Percentiles rank a stretch among this genome's conserved stretches.
These are phyloP conservation scores for Pythium utonaiense DNA, from an alignment of 352 stramenopile genomes.

Conservation along the genomic window DNA sequence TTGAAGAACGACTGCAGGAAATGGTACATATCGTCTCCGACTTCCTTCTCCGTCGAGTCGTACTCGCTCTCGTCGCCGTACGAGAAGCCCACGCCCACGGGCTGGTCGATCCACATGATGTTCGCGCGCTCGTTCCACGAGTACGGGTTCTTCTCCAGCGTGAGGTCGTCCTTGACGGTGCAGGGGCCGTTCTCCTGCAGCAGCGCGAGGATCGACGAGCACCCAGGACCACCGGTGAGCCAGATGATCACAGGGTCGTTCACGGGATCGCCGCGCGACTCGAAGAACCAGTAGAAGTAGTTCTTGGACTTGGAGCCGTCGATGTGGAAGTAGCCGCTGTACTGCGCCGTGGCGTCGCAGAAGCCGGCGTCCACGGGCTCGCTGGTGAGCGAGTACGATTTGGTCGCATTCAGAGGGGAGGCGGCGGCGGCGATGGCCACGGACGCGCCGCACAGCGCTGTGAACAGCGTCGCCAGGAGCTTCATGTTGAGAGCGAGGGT, in stretches of 20 bases:
- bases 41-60: constrained; percentile 25
- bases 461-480: constrained; percentile 15
- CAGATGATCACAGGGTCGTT: constrained; percentile 51
- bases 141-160: constrained; percentile 34
- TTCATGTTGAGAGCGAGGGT: constrained; percentile 1
- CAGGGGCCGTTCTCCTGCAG: constrained; percentile 60
- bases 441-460: background rate
- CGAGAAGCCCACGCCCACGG: constrained; percentile 43
- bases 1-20: constrained; percentile 95
- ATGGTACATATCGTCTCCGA: constrained; percentile 80
- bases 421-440: background rate
- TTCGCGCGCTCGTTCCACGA: constrained; percentile 56
- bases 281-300: constrained; percentile 73
- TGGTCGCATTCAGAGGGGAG: constrained; percentile 15
- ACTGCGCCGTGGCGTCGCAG: constrained; percentile 71
- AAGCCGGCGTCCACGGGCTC: constrained; percentile 53
- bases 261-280: constrained; percentile 30
- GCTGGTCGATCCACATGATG: constrained; percentile 56
- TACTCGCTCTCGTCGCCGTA: too few relatives aligned
- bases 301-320: constrained; percentile 77
- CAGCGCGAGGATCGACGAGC: constrained; percentile 42
- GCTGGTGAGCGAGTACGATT: constrained; percentile 50
- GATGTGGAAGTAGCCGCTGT: constrained; percentile 87
- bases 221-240: constrained; percentile 50
- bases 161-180: constrained; percentile 32